Evolutionary conservation across 2,329 filamentous ascomycete genomes (phyloP).

Genomic region (Diaporthe velutina): DNA sequence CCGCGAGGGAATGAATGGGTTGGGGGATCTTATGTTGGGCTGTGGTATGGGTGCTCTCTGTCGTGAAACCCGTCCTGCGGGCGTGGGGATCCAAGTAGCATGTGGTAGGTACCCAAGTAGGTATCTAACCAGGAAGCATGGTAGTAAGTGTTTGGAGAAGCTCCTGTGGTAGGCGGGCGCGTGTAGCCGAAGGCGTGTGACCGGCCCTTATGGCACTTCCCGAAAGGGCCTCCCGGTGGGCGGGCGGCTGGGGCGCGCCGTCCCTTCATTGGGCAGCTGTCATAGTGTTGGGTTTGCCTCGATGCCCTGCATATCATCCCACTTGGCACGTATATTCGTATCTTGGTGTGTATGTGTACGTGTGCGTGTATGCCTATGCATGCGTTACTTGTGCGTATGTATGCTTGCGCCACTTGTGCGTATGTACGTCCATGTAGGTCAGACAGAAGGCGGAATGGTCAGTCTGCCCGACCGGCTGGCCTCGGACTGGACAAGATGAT

Average conservation of each 20-base stretch:
- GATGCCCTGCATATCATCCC: conserved; percentile 11
- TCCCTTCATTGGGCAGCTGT: conserved; percentile 9
- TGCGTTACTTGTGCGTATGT: background rate
- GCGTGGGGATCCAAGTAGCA: background rate
- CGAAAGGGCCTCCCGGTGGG: conserved; percentile 11
- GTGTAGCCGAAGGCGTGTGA: conserved; percentile 5
- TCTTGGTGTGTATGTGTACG: too few species aligned
- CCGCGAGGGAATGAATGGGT: background rate
- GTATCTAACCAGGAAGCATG: background rate
- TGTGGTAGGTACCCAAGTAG: background rate
- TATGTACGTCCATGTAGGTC: conserved; percentile 1
- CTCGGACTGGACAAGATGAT: background rate
- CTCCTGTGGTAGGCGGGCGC: background rate
- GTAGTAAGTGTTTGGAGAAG: background rate
- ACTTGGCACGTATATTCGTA: conserved; percentile 7
- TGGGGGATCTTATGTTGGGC: background rate
- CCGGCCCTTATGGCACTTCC: conserved; percentile 21
- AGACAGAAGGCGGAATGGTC: conserved; percentile 28
- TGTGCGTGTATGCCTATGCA: background rate
- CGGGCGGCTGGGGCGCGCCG: conserved; percentile 25
- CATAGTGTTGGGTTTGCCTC: conserved; percentile 1
- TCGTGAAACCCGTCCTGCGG: conserved; percentile 9
- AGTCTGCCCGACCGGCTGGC: background rate
- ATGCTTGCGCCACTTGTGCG: background rate
- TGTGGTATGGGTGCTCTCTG: background rate